Percentiles rank a stretch among this genome's conserved stretches.
Evolutionary conservation across 495 filamentous ascomycete genomes (phyloP).

Genomic region (Penicillium tannophilum): DNA sequence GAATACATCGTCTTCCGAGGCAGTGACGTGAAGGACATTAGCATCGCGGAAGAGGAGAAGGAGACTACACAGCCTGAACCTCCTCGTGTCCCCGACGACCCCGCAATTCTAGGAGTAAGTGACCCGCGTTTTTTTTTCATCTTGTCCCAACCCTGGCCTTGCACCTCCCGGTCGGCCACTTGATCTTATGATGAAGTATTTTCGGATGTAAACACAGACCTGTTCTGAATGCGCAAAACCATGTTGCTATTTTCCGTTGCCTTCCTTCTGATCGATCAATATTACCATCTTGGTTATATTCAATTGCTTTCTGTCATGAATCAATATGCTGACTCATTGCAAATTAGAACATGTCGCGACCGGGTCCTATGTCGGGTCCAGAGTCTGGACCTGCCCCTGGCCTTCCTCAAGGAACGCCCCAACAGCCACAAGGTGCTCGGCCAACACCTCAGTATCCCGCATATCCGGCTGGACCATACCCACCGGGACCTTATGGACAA

Average conservation of each 20-base stretch:
- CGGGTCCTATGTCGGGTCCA: constrained; percentile 19
- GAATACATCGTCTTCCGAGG: constrained; percentile 99
- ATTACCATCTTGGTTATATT: constrained; percentile 8
- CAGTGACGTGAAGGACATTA: constrained; percentile 97
- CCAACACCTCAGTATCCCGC: constrained; percentile 51
- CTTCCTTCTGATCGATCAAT: constrained; percentile 87
- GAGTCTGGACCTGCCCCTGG: constrained; percentile 42
- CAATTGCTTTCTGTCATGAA: constrained; percentile 7
- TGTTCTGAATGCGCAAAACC: constrained; percentile 83
- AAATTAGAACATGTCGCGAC: constrained; percentile 44
- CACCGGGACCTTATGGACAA: constrained; percentile 49
- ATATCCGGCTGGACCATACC: constrained; percentile 48
- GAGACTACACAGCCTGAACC: constrained; percentile 65
- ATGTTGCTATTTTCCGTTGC: constrained; percentile 98
- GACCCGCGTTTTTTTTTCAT: constrained; percentile 11
- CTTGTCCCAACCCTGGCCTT: constrained; percentile 3
- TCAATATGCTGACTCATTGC: constrained; percentile 26
- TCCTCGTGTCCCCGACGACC: constrained; percentile 86
- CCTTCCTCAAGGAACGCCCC: constrained; percentile 40
- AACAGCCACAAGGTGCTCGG: constrained; percentile 45
- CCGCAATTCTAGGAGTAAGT: constrained; percentile 97
- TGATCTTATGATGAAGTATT: constrained; percentile 64
- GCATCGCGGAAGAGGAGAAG: constrained; percentile 74
- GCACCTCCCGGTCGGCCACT: constrained; percentile 18
- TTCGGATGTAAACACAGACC: constrained; percentile 61